Evolutionary conservation across 768 basidiomycete genomes (phyloP).

Genomic region (Pisolithus sp.): DNA sequence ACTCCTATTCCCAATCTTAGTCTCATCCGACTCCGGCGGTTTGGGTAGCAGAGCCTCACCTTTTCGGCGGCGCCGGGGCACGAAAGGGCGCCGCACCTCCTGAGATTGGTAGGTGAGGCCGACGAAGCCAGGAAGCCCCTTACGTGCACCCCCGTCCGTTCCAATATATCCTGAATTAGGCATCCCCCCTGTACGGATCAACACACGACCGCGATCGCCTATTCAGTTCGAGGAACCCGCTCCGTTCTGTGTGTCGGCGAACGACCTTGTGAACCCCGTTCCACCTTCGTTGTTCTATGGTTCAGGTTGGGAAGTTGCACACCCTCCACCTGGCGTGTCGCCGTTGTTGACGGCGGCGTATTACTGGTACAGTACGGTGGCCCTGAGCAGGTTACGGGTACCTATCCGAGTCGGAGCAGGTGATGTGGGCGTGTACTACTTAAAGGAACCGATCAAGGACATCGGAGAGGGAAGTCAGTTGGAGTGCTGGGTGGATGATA

Average conservation of each 20-base stretch:
- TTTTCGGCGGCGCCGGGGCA: constrained; percentile 82
- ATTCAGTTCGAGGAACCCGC: constrained; percentile 75
- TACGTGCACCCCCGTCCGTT: constrained; percentile 10
- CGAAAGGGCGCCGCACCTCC: constrained; percentile 65
- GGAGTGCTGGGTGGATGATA: constrained; percentile 98
- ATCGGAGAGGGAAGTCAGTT: constrained; percentile 64
- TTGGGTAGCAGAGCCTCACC: constrained; percentile 39
- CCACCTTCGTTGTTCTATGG: constrained; percentile 93
- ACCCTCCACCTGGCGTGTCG: constrained; percentile 48
- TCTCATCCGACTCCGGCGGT: constrained; percentile 29
- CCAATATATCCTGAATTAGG: constrained; percentile 27
- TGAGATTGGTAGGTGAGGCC: constrained; percentile 33
- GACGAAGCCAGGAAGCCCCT: constrained; percentile 24
- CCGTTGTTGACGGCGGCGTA: constrained; percentile 59
- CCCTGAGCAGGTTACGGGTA: constrained; percentile 75
- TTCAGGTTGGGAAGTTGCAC: constrained; percentile 80
- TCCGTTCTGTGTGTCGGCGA: constrained; percentile 93
- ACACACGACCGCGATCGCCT: constrained; percentile 47
- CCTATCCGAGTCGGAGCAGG: constrained; percentile 83
- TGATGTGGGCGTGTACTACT: constrained; percentile 87
- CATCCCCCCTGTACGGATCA: constrained; percentile 71
- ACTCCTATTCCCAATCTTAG: constrained; percentile 44
- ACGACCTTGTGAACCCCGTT: constrained; percentile 94
- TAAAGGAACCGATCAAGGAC: constrained; percentile 59
- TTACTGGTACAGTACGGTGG: constrained; percentile 90